These are phyloP conservation scores for Cutaneotrichosporon mucoides DNA, from an alignment of 1,284 basidiomycete species.

Conservation along the genomic window DNA sequence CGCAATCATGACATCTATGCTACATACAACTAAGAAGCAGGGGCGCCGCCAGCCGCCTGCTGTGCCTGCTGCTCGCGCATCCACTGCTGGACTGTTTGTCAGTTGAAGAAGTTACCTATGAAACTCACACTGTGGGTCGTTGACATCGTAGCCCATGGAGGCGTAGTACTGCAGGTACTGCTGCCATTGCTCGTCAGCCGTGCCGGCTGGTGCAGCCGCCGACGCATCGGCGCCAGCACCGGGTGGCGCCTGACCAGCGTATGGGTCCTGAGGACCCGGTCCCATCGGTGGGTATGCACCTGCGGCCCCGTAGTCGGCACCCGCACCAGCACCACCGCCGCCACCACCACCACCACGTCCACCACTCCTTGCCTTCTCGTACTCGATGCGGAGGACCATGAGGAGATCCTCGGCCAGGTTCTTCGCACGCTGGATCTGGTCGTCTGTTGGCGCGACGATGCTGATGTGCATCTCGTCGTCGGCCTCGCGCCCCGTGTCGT, in stretches of 20 bases:
- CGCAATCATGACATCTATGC: background rate
- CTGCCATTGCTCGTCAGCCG: slow-evolving; percentile 46
- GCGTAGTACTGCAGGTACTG: slow-evolving; percentile 56
- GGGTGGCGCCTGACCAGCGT: background rate
- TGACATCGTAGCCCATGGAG: slow-evolving; percentile 83
- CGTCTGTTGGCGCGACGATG: slow-evolving; percentile 85
- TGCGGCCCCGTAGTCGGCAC: slow-evolving; percentile 56
- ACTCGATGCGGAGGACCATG: slow-evolving; percentile 76
- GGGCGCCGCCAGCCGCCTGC: background rate
- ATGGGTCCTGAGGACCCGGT: slow-evolving; percentile 14
- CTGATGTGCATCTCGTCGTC: slow-evolving; percentile 94
- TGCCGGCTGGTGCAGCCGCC: slow-evolving; percentile 15
- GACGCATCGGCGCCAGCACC: no score
- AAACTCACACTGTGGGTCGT: slow-evolving; percentile 51
- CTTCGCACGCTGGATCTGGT: slow-evolving; percentile 80
- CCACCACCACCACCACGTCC: slow-evolving; percentile 36
- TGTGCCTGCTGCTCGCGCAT: slow-evolving; percentile 8
- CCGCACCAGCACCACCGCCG: no score
- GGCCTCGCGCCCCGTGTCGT: slow-evolving; percentile 83
- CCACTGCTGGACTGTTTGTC: slow-evolving; percentile 6
- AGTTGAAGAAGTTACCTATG: background rate
- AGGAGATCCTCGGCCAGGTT: slow-evolving; percentile 83
- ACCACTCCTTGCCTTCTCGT: slow-evolving; percentile 63
- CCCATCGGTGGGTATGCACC: slow-evolving; percentile 51
- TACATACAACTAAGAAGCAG: background rate